A percentile compares a stretch with the other conserved stretches of the same genome.
Evolutionary conservation across 2,329 filamentous ascomycete species (phyloP).

Genomic region (Aspergillaceae sp.): DNA sequence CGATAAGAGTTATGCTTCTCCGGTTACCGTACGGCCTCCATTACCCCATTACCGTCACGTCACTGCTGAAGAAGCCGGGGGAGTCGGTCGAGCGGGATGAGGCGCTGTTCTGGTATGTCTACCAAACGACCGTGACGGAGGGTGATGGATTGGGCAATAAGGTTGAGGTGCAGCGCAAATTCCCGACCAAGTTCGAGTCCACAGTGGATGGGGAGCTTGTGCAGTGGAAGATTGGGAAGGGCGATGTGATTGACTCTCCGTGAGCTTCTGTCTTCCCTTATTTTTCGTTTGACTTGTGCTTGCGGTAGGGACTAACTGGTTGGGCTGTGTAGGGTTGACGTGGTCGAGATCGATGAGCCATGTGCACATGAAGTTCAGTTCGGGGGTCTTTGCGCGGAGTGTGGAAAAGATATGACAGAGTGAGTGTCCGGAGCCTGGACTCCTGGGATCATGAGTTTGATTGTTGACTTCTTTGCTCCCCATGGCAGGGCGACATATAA

Average conservation of each 20-base stretch:
- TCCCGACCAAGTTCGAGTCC: slow-evolving; percentile 71
- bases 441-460: slow-evolving; percentile 2
- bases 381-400: slow-evolving; percentile 80
- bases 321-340: slow-evolving; percentile 39
- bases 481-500: slow-evolving; percentile 60
- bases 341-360: slow-evolving; percentile 77
- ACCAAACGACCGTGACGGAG: slow-evolving; percentile 62
- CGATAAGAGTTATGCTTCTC: slow-evolving; percentile 32
- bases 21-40: slow-evolving; percentile 53
- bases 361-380: slow-evolving; percentile 89
- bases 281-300: too few relatives aligned
- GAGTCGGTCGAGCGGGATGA: slow-evolving; percentile 69
- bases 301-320: slow-evolving; percentile 1
- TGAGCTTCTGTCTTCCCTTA: slow-evolving; percentile 17
- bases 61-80: slow-evolving; percentile 66
- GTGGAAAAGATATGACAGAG: slow-evolving; percentile 94
- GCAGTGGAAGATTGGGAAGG: slow-evolving; percentile 59
- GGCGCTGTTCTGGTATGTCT: slow-evolving; percentile 77
- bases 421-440: slow-evolving; percentile 24
- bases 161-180: slow-evolving; percentile 58
- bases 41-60: slow-evolving; percentile 89
- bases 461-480: slow-evolving; percentile 1
- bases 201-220: slow-evolving; percentile 71
- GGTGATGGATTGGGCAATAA: slow-evolving; percentile 66
- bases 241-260: slow-evolving; percentile 37